Conservation (phyloP, 768 basidiomycete species). For the Lentinula boryana region DNA sequence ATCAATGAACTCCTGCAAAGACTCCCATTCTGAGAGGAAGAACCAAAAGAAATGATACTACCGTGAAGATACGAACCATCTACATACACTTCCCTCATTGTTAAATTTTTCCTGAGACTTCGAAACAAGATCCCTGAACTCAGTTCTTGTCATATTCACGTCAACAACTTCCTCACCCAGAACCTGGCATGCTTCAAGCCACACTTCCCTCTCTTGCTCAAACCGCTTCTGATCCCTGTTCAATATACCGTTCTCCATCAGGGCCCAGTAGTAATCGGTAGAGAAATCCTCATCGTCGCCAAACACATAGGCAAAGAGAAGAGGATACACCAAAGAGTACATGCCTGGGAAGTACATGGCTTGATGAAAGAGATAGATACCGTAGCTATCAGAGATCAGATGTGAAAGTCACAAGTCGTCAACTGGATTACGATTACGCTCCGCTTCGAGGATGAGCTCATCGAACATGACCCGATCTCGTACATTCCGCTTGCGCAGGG, state of each 20-base stretch:
- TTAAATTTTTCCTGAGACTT: background rate
- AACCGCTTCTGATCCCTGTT: background rate
- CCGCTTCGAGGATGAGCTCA: conserved; percentile 4
- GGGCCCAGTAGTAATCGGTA: conserved; percentile 3
- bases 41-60: background rate
- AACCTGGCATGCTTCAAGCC: conserved; percentile 1
- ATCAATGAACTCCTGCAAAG: no score
- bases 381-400: background rate
- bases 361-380: conserved; percentile 8
- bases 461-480: conserved; percentile 7
- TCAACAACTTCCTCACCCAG: conserved; percentile 6
- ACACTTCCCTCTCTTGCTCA: conserved; percentile 3
- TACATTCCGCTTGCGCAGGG: conserved; percentile 5
- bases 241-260: conserved; percentile 6
- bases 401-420: background rate
- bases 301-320: conserved; percentile 4
- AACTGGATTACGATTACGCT: background rate
- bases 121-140: conserved; percentile 1
- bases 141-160: background rate
- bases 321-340: conserved; percentile 3
- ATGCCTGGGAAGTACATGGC: conserved; percentile 1
- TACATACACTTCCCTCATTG: conserved; percentile 1
- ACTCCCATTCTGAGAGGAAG: no score
- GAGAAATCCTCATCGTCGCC: conserved; percentile 6
- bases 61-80: background rate